A percentile compares a stretch with the other conserved stretches of the same genome.
Conservation (phyloP, 257 asterid genomes). For the Solanum chiquidenum region DNA sequence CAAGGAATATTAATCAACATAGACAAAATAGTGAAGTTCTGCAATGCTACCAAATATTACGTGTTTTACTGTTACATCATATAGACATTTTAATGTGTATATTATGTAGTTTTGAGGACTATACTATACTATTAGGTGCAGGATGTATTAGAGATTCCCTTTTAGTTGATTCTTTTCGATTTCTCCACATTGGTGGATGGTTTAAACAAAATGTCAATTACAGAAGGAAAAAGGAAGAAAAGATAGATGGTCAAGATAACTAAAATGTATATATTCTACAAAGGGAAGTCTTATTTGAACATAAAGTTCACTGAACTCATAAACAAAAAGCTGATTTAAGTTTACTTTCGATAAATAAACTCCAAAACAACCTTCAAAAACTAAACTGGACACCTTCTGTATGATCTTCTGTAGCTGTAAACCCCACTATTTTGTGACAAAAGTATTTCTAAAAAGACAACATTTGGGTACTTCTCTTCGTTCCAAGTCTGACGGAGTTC, state of each 20-base stretch:
- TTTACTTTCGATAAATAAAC: background rate
- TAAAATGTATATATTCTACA: background rate
- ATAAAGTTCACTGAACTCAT: background rate
- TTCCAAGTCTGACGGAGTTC: conserved; percentile 74
- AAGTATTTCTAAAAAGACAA: conserved; percentile 12
- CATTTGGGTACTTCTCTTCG: conserved; percentile 20
- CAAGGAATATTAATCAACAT: background rate
- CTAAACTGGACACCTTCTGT: background rate
- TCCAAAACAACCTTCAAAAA: background rate
- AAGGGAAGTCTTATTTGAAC: background rate
- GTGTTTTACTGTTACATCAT: background rate
- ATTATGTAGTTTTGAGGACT: background rate
- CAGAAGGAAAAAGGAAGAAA: background rate
- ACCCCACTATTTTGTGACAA: background rate
- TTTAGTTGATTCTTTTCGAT: background rate
- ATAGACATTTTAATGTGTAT: background rate
- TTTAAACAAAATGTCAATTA: background rate
- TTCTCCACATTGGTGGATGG: background rate
- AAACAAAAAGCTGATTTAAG: background rate
- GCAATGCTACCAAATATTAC: background rate
- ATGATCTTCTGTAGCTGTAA: background rate
- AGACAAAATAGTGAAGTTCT: background rate
- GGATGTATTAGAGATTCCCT: background rate
- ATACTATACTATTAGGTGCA: background rate
- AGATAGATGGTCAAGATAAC: background rate